These are phyloP conservation scores for Candida ortonii DNA, from an alignment of 805 yeast genomes.

Conservation along the genomic window DNA sequence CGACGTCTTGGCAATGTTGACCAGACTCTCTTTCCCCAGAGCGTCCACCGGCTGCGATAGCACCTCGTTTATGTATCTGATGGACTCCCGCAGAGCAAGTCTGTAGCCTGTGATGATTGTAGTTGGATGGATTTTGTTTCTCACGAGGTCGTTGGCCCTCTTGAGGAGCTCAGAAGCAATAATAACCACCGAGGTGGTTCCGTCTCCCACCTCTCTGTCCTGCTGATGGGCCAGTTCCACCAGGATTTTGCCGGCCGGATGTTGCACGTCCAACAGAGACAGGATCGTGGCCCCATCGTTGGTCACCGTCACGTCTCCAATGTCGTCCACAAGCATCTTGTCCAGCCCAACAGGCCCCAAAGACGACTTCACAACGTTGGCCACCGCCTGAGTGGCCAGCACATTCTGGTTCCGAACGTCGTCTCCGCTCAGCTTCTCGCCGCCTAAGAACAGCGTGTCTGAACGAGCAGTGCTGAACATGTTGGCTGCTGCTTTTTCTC, in stretches of 20 bases:
- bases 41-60: conserved; percentile 75
- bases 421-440: conserved; percentile 93
- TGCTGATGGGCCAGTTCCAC: conserved; percentile 98
- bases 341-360: conserved; percentile 98
- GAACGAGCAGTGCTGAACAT: conserved; percentile 80
- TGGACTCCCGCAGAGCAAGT: conserved; percentile 88
- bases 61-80: conserved; percentile 80
- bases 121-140: conserved; percentile 94
- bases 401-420: conserved; percentile 96
- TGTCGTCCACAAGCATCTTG: conserved; percentile 97
- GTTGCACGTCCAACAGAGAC: conserved; percentile 89
- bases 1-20: conserved; percentile 92
- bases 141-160: conserved; percentile 90
- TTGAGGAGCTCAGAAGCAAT: conserved; percentile 90
- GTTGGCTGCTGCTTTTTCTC: too few relatives aligned
- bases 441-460: conserved; percentile 92
- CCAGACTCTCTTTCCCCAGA: conserved; percentile 77
- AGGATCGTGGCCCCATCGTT: conserved; percentile 98
- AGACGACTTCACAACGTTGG: conserved; percentile 85
- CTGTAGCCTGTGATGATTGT: conserved; percentile 96
- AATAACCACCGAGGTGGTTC: conserved; percentile 96
- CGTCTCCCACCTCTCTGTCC: conserved; percentile 98
- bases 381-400: conserved; percentile 84
- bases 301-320: conserved; percentile 97
- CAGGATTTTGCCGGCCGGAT: conserved; percentile 96